Conservation (phyloP, 495 filamentous ascomycete genomes). For the Hypoxylon subgilvum region DNA sequence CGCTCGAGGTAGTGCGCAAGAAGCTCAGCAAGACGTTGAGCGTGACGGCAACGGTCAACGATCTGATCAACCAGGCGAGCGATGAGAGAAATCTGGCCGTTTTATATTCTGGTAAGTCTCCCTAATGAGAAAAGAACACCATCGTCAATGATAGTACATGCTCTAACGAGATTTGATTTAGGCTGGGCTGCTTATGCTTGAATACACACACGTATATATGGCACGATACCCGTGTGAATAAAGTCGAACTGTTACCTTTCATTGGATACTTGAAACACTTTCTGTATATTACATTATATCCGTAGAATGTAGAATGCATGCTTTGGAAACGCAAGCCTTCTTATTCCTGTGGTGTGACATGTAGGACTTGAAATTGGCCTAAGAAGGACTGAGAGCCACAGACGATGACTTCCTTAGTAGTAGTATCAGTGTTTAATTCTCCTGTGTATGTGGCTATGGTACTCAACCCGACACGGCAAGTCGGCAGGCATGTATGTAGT, state of each 20-base stretch:
- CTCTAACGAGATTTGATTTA: background rate
- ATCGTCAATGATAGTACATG: background rate
- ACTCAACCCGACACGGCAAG: too few species aligned
- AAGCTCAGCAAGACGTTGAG: conserved; percentile 93
- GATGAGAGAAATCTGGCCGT: conserved; percentile 93
- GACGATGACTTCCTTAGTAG: too few species aligned
- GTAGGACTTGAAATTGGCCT: too few species aligned
- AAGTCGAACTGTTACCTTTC: background rate
- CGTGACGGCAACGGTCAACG: conserved; percentile 92
- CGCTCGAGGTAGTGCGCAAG: conserved; percentile 89
- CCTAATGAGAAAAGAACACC: background rate
- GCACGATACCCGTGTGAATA: conserved; percentile 29
- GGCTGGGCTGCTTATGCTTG: conserved; percentile 37
- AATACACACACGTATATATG: conserved; percentile 1
- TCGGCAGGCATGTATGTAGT: too few species aligned
- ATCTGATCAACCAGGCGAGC: conserved; percentile 92
- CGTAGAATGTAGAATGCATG: too few species aligned
- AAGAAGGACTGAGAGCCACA: too few species aligned
- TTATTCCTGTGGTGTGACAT: too few species aligned
- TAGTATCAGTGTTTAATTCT: too few species aligned
- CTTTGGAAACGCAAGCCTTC: background rate
- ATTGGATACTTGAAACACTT: background rate
- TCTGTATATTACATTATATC: conserved; percentile 9
- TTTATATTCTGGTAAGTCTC: conserved; percentile 78
- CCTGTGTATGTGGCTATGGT: too few species aligned